Evolutionary conservation across 441 rosid genomes (phyloP).

Genomic region (Pelargonium citronellum): DNA sequence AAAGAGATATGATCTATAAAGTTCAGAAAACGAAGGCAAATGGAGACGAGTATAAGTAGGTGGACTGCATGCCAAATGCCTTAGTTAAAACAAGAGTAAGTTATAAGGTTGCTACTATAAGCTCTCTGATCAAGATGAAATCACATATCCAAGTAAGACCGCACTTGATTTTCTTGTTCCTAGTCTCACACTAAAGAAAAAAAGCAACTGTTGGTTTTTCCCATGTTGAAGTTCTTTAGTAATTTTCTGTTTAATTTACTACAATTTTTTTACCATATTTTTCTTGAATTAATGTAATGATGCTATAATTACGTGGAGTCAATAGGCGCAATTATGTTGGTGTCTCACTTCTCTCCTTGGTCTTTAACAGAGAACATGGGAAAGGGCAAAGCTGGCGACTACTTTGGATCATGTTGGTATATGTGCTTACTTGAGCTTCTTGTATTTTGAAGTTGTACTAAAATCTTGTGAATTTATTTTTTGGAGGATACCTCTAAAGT

Average conservation of each 20-base stretch:
- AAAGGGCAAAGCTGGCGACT: slow-evolving; percentile 75
- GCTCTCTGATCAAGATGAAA: background rate
- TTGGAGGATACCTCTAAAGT: background rate
- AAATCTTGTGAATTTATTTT: background rate
- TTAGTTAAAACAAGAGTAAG: background rate
- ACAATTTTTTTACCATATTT: background rate
- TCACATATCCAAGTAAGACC: background rate
- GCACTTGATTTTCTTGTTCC: background rate
- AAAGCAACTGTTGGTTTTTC: background rate
- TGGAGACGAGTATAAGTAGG: background rate
- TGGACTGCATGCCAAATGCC: background rate
- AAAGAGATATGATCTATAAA: background rate
- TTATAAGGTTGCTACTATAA: background rate
- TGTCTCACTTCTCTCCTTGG: slow-evolving; percentile 16
- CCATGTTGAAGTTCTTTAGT: background rate
- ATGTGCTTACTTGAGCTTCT: slow-evolving; percentile 1
- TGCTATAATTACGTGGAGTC: background rate
- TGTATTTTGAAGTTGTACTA: background rate
- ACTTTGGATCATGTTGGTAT: slow-evolving; percentile 73
- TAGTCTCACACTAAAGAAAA: background rate
- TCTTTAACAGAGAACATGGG: slow-evolving; percentile 78
- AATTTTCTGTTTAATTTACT: background rate
- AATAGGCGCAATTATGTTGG: background rate
- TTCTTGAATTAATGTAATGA: background rate
- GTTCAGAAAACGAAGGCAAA: background rate